Base-by-base conservation (phyloP, 129 eudicot species). In the Kitagawia praeruptora region DNA sequence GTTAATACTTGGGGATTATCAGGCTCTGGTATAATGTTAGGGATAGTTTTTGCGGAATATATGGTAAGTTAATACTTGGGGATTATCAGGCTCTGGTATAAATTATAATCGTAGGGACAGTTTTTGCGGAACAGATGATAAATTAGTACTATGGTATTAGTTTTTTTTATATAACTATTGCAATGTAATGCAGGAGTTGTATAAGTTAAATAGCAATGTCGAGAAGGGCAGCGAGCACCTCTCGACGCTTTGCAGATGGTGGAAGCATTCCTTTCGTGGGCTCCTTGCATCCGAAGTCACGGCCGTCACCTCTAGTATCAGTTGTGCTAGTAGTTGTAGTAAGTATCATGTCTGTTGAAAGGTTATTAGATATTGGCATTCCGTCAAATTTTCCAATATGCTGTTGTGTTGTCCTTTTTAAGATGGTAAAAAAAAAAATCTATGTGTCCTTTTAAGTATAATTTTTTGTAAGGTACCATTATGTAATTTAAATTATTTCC, bases 311-410 rank as follows among this genome's bases (percentile, higher is more conserved):
- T 25, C 47, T 89, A 38, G 53, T 91, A 64, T 91, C 97, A 1
- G 42, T 93, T 19, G 91, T 84, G 28, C 93, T 91, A 73, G 85
- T 91, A 76, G 83, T 91, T 51, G 86, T 91, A 96, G 98, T 93
- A 49, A 28, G 5, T 69, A 3, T 69, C 31, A 9, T 47, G 49
- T 46, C 49, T 46, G 49, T 79, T 66, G n/a, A 38, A 44, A 79
- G 38, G 7, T 40, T 23, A 63, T 64, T 8, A 54, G 76, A n/a
- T 64, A 37, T 21, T 23, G 21, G 64, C 21, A 0, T 77, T 70
- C 41, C 49, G 73, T 5, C 21, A 21, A 66, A 61, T 31, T 51
- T 34, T 2, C 76, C 11, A n/a, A 64, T 28, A 70, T 44, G 23
- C 70, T 47, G 27, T 39, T 66, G 21, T 47, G 27, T 39, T 66